Conservation (phyloP, 352 stramenopile species). For the Aphanomyces invadans region DNA sequence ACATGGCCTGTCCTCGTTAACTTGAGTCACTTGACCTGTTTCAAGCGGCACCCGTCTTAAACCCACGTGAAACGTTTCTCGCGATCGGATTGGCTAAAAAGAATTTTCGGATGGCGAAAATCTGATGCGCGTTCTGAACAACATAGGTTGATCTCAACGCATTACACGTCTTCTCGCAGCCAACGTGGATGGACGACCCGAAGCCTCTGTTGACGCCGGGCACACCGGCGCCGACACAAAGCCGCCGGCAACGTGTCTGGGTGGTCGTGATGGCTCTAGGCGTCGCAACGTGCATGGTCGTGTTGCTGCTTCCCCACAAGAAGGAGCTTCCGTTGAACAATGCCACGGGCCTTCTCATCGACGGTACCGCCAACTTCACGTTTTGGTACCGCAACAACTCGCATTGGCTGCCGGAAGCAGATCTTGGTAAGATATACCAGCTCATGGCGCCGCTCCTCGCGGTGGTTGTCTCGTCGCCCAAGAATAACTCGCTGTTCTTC, state of each 20-base stretch:
- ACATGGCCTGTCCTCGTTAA: too few relatives aligned
- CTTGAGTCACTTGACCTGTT: too few relatives aligned
- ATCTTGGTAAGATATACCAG: background rate
- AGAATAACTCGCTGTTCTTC: background rate
- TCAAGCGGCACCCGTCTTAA: too few relatives aligned
- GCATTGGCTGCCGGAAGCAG: background rate
- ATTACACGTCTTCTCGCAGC: too few relatives aligned
- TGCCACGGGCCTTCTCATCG: background rate
- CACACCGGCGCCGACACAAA: background rate
- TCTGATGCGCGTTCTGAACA: too few relatives aligned
- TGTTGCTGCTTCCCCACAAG: background rate
- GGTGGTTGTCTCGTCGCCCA: background rate
- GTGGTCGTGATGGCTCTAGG: background rate
- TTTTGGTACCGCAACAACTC: background rate
- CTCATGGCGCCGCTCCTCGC: background rate
- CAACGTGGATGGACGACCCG: background rate
- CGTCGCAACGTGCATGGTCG: background rate
- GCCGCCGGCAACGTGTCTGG: background rate
- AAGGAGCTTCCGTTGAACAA: background rate
- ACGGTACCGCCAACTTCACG: background rate
- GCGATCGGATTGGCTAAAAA: too few relatives aligned
- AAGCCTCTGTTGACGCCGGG: background rate
- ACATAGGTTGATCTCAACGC: background rate
- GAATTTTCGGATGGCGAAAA: too few relatives aligned
- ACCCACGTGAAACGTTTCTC: too few relatives aligned